Conservation (phyloP, 305 asterid genomes). For the Solanum aculeatissimum region DNA sequence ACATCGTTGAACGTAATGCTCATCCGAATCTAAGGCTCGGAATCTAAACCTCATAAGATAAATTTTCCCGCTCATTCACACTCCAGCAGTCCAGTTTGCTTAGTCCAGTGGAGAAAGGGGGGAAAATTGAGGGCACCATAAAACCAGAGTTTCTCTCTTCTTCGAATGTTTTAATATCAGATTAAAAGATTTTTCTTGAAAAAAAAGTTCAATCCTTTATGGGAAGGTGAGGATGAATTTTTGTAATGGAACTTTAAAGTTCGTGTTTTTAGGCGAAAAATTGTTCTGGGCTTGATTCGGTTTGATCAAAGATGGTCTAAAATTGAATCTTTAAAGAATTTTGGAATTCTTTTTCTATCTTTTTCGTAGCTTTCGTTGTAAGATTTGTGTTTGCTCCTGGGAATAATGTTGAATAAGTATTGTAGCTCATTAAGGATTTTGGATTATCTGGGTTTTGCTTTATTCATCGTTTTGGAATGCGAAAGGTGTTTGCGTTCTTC, state of each 20-base stretch:
- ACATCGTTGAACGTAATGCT: background rate
- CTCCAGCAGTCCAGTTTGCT: slow-evolving; percentile 24
- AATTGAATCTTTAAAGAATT: background rate
- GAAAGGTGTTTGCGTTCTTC: background rate
- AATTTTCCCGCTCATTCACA: slow-evolving; percentile 54
- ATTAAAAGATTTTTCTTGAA: background rate
- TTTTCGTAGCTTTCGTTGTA: background rate
- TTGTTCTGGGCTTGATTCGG: background rate
- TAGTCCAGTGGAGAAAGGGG: slow-evolving; percentile 43
- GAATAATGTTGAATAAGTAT: background rate
- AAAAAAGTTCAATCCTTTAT: background rate
- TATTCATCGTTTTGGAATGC: background rate
- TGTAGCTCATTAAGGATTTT: background rate
- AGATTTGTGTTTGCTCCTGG: background rate
- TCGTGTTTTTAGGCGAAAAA: background rate
- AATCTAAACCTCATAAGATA: slow-evolving; percentile 13
- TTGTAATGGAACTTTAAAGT: background rate
- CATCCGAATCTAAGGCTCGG: slow-evolving; percentile 19
- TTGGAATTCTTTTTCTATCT: background rate
- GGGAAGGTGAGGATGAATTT: slow-evolving; percentile 1
- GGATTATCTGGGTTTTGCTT: background rate
- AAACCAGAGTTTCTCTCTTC: background rate
- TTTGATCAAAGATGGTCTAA: background rate
- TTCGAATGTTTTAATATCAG: background rate
- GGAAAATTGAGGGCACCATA: background rate